Evolutionary conservation across 176 grass and related monocot species (phyloP), one percentile per base, ranked within the genome.

Genomic region (Neostapfia colusana): DNA sequence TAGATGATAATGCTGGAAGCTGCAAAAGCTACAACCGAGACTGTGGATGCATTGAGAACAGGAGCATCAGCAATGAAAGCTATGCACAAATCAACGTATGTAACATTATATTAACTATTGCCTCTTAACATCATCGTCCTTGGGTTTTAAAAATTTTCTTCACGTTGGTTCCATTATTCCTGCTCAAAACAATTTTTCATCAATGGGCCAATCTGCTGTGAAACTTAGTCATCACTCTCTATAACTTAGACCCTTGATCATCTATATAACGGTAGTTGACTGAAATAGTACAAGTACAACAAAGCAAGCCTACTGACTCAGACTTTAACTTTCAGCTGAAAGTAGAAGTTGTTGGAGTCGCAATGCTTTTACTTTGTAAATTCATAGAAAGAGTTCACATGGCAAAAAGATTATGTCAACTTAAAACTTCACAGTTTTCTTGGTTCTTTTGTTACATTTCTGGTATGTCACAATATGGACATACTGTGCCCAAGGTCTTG

Each of bases 1-100:
- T 76, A 97, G 93, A 97, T 97, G 88, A 97, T 97, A 81, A 91
- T 97, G 93, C 85, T 97, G 26, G 93, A 97, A 88, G 93, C 45
- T 36, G 93, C 93, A 87, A 97, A 93, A 86, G 93, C 93, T 89
- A 97, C 93, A 78, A 97, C 93, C 67, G 90, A 97, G 80, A 97
- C 93, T 48, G 90, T 97, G 36, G 90, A 89, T 91, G 93, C 93
- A 25, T 89, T 97, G 86, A 90, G 90, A 87, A 97, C 93, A 49
- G 93, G 93, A 55, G 93, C 93, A 78, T 58, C 93, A 43, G 85
- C 93, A 27, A 97, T 97, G 93, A 97, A 97, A 85, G 83, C 86
- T 73, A 88, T 97, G 83, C 93, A 97, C 76, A 97, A 97, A 82
- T 79, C 90, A 69, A 97, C 88, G 90, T 97, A 70, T 81, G 31